phyloP scores from a whole-genome alignment of 1,284 basidiomycete genomes.

The Chalciporus sp. region DNA sequence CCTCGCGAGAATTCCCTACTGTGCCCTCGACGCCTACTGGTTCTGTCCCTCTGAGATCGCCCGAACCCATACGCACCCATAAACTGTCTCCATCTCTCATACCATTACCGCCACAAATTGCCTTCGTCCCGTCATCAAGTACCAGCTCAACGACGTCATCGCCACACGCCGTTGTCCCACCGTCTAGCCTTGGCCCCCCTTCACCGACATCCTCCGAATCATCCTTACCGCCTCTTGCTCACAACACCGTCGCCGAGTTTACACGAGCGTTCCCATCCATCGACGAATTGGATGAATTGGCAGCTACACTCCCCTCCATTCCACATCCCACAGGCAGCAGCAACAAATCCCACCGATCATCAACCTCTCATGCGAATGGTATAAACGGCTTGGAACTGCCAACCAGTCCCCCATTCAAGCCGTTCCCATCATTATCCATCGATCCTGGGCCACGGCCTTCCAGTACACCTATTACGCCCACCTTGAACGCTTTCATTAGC shows the following conservation, averaged over 20 bases:
- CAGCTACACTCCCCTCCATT: conserved; percentile 50
- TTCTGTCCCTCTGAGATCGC: conserved; percentile 38
- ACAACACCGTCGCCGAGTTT: conserved; percentile 53
- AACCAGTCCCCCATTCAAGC: conserved; percentile 31
- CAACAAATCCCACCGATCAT: conserved; percentile 24
- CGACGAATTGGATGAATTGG: conserved; percentile 68
- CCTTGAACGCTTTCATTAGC: conserved; percentile 56
- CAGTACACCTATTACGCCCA: conserved; percentile 70
- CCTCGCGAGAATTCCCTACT: conserved; percentile 50
- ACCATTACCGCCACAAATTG: conserved; percentile 14
- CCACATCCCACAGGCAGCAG: conserved; percentile 42
- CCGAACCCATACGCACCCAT: conserved; percentile 26
- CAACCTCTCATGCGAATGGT: conserved; percentile 16
- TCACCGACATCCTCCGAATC: conserved; percentile 67
- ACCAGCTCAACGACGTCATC: conserved; percentile 35
- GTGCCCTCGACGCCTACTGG: conserved; percentile 36
- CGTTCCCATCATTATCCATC: conserved; percentile 53
- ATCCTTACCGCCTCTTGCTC: conserved; percentile 47
- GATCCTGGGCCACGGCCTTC: conserved; percentile 62
- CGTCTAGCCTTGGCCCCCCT: conserved; percentile 69
- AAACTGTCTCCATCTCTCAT: conserved; percentile 25
- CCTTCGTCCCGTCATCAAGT: conserved; percentile 32
- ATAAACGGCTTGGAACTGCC: conserved; percentile 11
- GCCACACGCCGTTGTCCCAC: conserved; percentile 62
- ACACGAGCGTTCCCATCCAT: conserved; percentile 69